Conservation (phyloP, 768 basidiomycete species). For the Vararia minispora region DNA sequence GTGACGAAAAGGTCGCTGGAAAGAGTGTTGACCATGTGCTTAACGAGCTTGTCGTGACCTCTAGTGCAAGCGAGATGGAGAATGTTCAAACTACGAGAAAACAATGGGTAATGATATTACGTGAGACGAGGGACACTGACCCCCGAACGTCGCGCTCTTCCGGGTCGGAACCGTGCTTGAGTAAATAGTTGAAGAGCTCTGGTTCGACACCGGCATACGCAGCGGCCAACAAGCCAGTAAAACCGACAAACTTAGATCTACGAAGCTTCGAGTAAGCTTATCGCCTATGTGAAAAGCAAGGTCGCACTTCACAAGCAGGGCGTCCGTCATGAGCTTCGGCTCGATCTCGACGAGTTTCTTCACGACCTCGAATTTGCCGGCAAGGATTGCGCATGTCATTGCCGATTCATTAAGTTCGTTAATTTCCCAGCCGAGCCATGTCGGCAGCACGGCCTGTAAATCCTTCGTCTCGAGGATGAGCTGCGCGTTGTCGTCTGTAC, state of each 20-base stretch:
- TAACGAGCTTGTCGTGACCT: conserved; percentile 21
- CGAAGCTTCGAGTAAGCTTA: neutral
- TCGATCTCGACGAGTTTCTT: conserved; percentile 34
- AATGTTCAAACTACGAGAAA: conserved; percentile 38
- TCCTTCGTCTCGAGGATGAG: conserved; percentile 28
- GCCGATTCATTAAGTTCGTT: conserved; percentile 41
- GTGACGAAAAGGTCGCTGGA: conserved; percentile 36
- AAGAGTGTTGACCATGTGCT: conserved; percentile 36
- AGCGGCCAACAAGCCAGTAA: conserved; percentile 35
- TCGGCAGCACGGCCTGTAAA: conserved; percentile 30
- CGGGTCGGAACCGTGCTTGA: conserved; percentile 34
- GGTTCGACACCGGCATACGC: conserved; percentile 19
- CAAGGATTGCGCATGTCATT: conserved; percentile 32
- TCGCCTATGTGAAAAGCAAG: neutral
- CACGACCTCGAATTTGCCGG: conserved; percentile 26
- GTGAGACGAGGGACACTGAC: conserved; percentile 21
- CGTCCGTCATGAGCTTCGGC: conserved; percentile 29
- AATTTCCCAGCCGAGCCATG: conserved; percentile 40
- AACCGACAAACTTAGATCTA: conserved; percentile 35
- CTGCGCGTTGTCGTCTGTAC: conserved; percentile 31
- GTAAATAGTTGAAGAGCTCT: conserved; percentile 37
- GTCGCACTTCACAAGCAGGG: conserved; percentile 29
- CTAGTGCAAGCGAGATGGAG: conserved; percentile 34
- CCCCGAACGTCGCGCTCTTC: conserved; percentile 31
- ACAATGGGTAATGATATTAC: neutral